phyloP scores from a whole-genome alignment of 2,329 filamentous ascomycete genomes.

The Trichocomaceae sp. region DNA sequence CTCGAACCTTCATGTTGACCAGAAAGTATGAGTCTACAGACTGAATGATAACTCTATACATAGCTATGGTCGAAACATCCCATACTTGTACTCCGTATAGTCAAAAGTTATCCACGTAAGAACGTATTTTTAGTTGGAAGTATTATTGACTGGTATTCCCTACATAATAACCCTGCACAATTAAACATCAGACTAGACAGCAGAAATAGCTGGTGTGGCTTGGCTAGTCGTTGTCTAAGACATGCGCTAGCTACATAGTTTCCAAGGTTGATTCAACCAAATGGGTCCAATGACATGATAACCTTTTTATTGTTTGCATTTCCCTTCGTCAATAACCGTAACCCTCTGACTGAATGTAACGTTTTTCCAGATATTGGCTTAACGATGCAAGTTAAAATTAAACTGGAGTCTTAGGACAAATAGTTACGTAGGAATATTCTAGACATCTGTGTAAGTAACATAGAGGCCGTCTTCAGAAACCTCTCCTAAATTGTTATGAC shows the following conservation, averaged over 20 bases:
- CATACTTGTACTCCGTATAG: neutral
- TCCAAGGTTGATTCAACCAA: neutral
- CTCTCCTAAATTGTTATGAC: neutral
- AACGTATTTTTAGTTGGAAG: neutral
- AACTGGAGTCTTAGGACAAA: neutral
- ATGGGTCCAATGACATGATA: too few relatives aligned
- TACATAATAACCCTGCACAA: neutral
- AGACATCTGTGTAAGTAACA: neutral
- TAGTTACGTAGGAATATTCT: neutral
- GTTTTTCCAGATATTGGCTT: neutral
- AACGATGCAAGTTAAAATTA: neutral
- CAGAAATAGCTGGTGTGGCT: constrained; percentile 3
- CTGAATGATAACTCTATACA: neutral
- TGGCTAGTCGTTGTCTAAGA: neutral
- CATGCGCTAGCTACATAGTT: neutral
- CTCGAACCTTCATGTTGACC: neutral
- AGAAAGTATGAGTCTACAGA: neutral
- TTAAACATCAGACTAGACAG: neutral
- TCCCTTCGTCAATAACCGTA: too few relatives aligned
- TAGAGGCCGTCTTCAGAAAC: neutral
- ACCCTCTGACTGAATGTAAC: too few relatives aligned
- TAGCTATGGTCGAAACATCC: too few relatives aligned
- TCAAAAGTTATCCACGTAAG: neutral
- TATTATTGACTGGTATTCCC: neutral
- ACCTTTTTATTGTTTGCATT: too few relatives aligned